A percentile compares a stretch with the other conserved stretches of the same genome.
Evolutionary conservation across 768 basidiomycete genomes (phyloP).

Genomic region (Psilocybe sp.): DNA sequence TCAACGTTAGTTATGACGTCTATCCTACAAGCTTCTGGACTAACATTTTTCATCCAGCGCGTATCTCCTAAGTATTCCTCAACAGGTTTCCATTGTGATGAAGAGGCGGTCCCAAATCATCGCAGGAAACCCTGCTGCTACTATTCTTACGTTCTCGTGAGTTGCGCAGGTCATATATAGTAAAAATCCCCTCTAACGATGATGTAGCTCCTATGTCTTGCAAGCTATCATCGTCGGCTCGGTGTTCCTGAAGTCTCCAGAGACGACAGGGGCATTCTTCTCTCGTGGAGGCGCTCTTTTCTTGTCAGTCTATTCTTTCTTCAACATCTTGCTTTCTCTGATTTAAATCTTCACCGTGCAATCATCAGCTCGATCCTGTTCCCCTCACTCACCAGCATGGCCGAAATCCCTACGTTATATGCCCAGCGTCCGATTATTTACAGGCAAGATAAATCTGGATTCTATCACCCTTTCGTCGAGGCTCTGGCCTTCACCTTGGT

Average conservation of each 20-base stretch:
- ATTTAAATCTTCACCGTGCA: neutral
- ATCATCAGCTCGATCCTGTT: constrained; percentile 51
- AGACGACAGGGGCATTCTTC: constrained; percentile 61
- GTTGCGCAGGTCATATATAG: neutral
- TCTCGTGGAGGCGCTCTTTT: constrained; percentile 78
- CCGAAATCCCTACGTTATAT: constrained; percentile 63
- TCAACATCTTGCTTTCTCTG: neutral
- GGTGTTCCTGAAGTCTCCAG: constrained; percentile 56
- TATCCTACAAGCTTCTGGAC: neutral
- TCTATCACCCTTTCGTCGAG: constrained; percentile 42
- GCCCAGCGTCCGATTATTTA: constrained; percentile 58
- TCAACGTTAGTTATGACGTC: constrained; percentile 21
- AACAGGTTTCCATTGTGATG: constrained; percentile 45
- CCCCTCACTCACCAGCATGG: constrained; percentile 55
- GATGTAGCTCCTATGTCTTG: constrained; percentile 47
- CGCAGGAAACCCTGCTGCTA: constrained; percentile 35
- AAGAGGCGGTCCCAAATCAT: constrained; percentile 42
- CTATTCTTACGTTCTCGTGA: constrained; percentile 31
- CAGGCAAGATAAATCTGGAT: constrained; percentile 54
- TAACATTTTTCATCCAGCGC: constrained; percentile 26
- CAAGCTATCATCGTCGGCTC: constrained; percentile 56
- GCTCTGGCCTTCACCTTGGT: constrained; percentile 57
- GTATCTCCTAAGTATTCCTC: constrained; percentile 40
- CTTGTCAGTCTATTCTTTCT: constrained; percentile 44
- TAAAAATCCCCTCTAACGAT: neutral